phyloP scores from a whole-genome alignment of 768 basidiomycete species.

The Agaricus sinodeliciosus region DNA sequence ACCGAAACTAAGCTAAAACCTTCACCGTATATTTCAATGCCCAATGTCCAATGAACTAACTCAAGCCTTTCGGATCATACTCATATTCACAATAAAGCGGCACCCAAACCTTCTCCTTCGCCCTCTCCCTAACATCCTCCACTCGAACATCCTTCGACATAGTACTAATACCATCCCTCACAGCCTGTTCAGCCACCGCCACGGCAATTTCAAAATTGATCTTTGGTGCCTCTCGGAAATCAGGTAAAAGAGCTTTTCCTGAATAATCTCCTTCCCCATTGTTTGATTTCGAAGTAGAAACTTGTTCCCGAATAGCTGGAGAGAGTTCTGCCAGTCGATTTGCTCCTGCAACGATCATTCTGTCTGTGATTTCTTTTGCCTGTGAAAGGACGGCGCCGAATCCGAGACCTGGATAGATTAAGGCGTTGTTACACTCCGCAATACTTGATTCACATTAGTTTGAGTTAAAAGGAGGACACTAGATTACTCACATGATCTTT shows the following conservation, averaged over 20 bases:
- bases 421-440: slow-evolving; percentile 72
- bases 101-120: slow-evolving; percentile 49
- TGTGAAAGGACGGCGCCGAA: slow-evolving; percentile 70
- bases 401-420: slow-evolving; percentile 84
- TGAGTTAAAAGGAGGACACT: background rate
- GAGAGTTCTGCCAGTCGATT: slow-evolving; percentile 68
- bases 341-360: slow-evolving; percentile 85
- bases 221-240: slow-evolving; percentile 63
- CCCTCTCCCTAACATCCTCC: slow-evolving; percentile 47
- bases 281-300: slow-evolving; percentile 1
- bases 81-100: slow-evolving; percentile 61
- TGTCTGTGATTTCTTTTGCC: slow-evolving; percentile 62
- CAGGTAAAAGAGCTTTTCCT: slow-evolving; percentile 66
- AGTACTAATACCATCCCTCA: slow-evolving; percentile 58
- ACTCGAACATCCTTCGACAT: slow-evolving; percentile 31
- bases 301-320: slow-evolving; percentile 48
- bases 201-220: slow-evolving; percentile 80
- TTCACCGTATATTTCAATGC: no score
- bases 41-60: slow-evolving; percentile 9
- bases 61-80: slow-evolving; percentile 51
- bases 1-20: no score
- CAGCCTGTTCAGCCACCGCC: slow-evolving; percentile 73
- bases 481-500: slow-evolving; percentile 31
- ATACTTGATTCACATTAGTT: slow-evolving; percentile 34
- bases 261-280: slow-evolving; percentile 44